Base-by-base conservation (phyloP, 805 yeast genomes). In the Schwanniomyces vanrijiae region DNA sequence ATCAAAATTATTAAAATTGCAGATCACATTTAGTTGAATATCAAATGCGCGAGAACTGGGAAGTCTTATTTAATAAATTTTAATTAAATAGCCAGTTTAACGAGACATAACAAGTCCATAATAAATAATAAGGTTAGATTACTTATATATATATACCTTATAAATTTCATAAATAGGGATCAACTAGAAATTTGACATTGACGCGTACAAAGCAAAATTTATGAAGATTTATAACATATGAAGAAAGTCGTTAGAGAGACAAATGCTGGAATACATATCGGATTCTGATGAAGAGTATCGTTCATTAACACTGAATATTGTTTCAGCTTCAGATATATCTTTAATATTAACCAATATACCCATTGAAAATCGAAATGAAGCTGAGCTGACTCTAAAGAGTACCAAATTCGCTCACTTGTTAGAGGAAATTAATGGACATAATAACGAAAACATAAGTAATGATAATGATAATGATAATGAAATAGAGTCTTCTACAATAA, bases 211-310 rank as follows among this genome's bases (percentile, higher is more conserved):
- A 18, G 22, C 14, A 34, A n/a, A 13, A 34, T 16, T 34, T 34
- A 34, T 18, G 20, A 34, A 10, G 10, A 34, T 34, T 34, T 18
- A 34, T 34, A 34, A 18, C 40, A 11, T 37, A 37, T 37, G 40
- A 37, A 37, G 40, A 37, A 21, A 11, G 21, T 37, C 11, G 14
- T 11, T n/a, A 20, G 16, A 44, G 22, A 22, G 22, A 14, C 24
- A 22, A 20, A 44, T 44, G 47, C 40, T 22, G 34, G 59, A 56
- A 35, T 50, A 50, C 46, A 52, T 66, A 26, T 59, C 71, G 31
- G 69, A 65, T 53, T 65, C 69, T 42, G 69, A 65, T 40, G 56
- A 53, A 38, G 69, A 64, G 18, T 53, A 46, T 9, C 48, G 7
- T 28, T 28, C 33, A 13, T 28, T 28, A 5, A 28, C 33, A 28